phyloP scores from a whole-genome alignment of 2,329 filamentous ascomycete species.

The Sphaerulina populicola region DNA sequence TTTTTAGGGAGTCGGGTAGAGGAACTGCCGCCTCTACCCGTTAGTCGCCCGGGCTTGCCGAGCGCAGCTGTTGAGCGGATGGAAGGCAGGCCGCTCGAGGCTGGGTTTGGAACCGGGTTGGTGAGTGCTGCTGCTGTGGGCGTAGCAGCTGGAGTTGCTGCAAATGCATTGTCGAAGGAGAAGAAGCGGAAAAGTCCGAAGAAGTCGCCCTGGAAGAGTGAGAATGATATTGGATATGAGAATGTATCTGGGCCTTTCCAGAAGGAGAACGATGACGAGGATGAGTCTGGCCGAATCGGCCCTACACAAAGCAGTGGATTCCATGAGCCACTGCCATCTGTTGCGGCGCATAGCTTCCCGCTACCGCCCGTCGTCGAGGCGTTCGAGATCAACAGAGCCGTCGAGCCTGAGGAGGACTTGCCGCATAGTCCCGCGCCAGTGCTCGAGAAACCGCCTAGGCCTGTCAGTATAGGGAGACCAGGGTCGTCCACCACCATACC shows the following conservation, averaged over 20 bases:
- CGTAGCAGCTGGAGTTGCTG: constrained; percentile 7
- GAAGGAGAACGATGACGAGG: neutral
- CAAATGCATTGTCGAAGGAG: constrained; percentile 1
- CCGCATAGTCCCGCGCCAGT: constrained; percentile 4
- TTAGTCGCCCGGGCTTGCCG: constrained; percentile 25
- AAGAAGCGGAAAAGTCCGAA: constrained; percentile 2
- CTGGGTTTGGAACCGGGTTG: constrained; percentile 24
- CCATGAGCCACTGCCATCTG: constrained; percentile 1
- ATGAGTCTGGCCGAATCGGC: neutral
- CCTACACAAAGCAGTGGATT: neutral
- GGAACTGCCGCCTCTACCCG: constrained; percentile 45
- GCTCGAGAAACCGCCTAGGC: constrained; percentile 3
- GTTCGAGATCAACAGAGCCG: neutral
- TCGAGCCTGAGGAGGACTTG: neutral
- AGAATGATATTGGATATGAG: no score
- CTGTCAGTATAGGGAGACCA: constrained; percentile 10
- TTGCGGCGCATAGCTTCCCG: constrained; percentile 5
- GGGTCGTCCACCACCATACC: constrained; percentile 32
- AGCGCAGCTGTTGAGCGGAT: constrained; percentile 28
- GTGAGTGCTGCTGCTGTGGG: constrained; percentile 16
- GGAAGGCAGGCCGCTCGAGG: constrained; percentile 29
- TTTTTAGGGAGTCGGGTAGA: constrained; percentile 59
- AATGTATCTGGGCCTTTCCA: no score
- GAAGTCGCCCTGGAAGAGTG: neutral
- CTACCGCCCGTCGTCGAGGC: neutral